Evolutionary conservation across 345 rosid genomes (phyloP), one percentile per base, ranked within the genome.

Genomic region (Aurinia saxatilis): DNA sequence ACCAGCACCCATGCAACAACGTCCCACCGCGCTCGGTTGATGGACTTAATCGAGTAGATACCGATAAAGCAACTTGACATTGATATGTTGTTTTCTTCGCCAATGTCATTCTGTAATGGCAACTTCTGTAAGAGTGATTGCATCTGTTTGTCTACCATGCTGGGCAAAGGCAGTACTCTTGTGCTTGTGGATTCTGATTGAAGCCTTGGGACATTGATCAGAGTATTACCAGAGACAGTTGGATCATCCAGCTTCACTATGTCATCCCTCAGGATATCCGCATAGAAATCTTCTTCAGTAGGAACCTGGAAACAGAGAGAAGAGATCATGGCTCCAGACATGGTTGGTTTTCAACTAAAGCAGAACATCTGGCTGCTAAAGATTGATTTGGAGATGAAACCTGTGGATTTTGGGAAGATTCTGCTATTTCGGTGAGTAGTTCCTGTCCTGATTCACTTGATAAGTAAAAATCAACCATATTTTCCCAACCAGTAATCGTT

Each of bases 251-350:
- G 80, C 38, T 80, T 71, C 67, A 87, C 78, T 50, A 89, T 89
- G 33, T 89, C 98, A 65, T 88, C 93, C 25, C 82, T 83, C 45
- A 89, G 60, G 67, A 88, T 85, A 29, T 92, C 95, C 11, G 91
- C 92, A 42, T 65, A 91, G 36, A 65, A 76, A 54, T 88, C 86
- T 21, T 82, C 85, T 4, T 53, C 75, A n/a, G 47, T 42, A 74
- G 21, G 12, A 75, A 60, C 55, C 61, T 19, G 73, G 66, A 57
- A 80, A 77, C 34, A 60, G 82, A 2, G 71, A 73, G 57, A 53
- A 37, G 7, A 68, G 6, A 52, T 41, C 8, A 41, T 12, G 23
- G 21, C 21, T 14, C 18, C 15, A 54, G 31, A 54, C 60, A 50
- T 9, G 15, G 25, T 51, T 51, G 25, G n/a, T n/a, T n/a, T n/a